Evolutionary conservation across 1,284 basidiomycete genomes (phyloP).

Genomic region (Rhodofomes roseus): DNA sequence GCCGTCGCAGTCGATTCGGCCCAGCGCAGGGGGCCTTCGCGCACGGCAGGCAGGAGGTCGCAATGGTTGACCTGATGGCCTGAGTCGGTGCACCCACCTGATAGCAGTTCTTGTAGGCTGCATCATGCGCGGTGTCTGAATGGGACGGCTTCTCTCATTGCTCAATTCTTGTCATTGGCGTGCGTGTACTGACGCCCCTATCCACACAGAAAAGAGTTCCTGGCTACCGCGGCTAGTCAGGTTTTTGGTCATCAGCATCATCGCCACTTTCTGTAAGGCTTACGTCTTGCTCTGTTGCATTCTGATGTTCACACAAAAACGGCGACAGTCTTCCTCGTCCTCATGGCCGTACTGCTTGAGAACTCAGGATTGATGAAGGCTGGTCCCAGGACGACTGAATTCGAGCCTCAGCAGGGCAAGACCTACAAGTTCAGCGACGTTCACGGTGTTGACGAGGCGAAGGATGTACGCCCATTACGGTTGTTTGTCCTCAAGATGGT

Average conservation of each 20-base stretch:
- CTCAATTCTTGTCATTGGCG: no score
- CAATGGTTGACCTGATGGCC: no score
- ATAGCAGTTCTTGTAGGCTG: no score
- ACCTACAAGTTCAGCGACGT: constrained; percentile 89
- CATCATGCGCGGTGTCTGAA: no score
- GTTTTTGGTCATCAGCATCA: constrained; percentile 44
- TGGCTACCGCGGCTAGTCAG: constrained; percentile 61
- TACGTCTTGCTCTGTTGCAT: not conserved
- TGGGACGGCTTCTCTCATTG: no score
- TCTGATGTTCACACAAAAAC: constrained; percentile 37
- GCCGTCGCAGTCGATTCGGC: not conserved
- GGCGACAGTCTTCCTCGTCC: constrained; percentile 69
- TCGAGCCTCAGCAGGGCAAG: constrained; percentile 75
- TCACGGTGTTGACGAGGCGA: constrained; percentile 93
- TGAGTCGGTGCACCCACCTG: no score
- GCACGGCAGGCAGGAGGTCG: no score
- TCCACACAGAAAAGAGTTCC: constrained; percentile 34
- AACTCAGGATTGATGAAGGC: constrained; percentile 90
- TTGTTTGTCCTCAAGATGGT: not conserved
- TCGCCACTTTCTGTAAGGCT: constrained; percentile 25
- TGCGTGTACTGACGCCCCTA: not conserved
- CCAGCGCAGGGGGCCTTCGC: no score
- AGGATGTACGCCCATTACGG: constrained; percentile 48
- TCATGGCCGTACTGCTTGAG: constrained; percentile 86
- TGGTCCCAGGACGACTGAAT: constrained; percentile 72